These are phyloP conservation scores for Talaromyces stipitatus DNA, from an alignment of 495 filamentous ascomycete genomes.

Conservation along the genomic window DNA sequence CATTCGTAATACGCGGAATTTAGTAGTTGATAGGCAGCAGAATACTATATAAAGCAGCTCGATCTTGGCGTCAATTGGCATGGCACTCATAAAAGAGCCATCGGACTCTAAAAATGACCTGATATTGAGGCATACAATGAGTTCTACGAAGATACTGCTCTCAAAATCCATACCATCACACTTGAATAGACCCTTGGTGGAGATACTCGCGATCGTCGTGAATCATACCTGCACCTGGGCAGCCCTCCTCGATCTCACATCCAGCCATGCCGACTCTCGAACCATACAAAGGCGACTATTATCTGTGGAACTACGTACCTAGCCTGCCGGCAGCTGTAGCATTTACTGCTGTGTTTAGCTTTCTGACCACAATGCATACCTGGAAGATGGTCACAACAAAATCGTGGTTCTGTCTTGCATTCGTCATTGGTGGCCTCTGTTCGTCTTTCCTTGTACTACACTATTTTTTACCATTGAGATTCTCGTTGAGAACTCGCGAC, in stretches of 20 bases:
- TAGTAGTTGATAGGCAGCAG: not conserved
- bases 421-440: constrained; percentile 20
- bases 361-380: constrained; percentile 11
- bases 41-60: not conserved
- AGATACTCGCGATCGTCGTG: not conserved
- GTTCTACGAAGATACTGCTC: not conserved
- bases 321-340: constrained; percentile 15
- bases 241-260: not conserved
- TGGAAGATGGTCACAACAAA: constrained; percentile 15
- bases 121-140: not conserved
- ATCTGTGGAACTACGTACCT: constrained; percentile 20
- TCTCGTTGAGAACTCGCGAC: too few relatives aligned
- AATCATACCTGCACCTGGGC: not conserved
- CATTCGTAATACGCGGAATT: not conserved
- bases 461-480: not conserved
- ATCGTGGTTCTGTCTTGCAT: constrained; percentile 24
- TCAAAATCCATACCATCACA: not conserved
- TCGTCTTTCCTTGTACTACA: constrained; percentile 4
- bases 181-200: not conserved
- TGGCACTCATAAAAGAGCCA: not conserved
- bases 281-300: constrained; percentile 8
- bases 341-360: constrained; percentile 16
- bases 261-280: not conserved
- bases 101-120: not conserved
- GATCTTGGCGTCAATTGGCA: not conserved